Evolutionary conservation across 371 early-diverging fungal species (phyloP).

Genomic region (Actinomortierella wolfii): DNA sequence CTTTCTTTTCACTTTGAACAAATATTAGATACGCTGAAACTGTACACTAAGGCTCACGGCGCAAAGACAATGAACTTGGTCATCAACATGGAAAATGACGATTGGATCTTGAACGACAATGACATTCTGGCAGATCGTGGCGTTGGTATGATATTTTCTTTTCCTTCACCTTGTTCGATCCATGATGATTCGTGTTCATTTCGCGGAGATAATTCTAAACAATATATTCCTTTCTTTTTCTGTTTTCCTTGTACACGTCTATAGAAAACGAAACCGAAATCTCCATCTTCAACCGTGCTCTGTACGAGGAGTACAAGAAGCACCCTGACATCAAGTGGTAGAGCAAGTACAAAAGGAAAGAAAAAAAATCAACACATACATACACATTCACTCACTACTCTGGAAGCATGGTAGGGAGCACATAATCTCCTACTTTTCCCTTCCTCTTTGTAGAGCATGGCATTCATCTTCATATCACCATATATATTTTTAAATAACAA

Average conservation of each 20-base stretch:
- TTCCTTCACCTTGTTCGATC: constrained; percentile 9
- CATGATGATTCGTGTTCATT: too few relatives aligned
- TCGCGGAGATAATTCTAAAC: not conserved
- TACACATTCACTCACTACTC: too few relatives aligned
- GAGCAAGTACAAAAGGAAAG: not conserved
- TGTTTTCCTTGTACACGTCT: constrained; percentile 3
- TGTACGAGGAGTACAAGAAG: constrained; percentile 72
- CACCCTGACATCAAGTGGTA: constrained; percentile 87
- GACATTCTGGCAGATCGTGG: constrained; percentile 65
- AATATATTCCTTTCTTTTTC: not conserved
- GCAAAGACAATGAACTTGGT: constrained; percentile 85
- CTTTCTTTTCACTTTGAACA: constrained; percentile 2
- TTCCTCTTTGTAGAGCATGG: too few relatives aligned
- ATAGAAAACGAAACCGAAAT: constrained; percentile 86
- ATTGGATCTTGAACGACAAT: constrained; percentile 67
- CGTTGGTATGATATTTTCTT: constrained; percentile 56
- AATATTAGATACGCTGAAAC: constrained; percentile 77
- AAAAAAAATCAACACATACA: too few relatives aligned
- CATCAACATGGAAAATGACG: constrained; percentile 85
- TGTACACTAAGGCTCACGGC: constrained; percentile 87
- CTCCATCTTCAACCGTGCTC: constrained; percentile 77
- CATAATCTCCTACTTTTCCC: too few relatives aligned
- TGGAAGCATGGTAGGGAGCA: too few relatives aligned
- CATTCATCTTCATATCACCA: too few relatives aligned
- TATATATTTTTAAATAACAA: too few relatives aligned